phyloP scores from a whole-genome alignment of 331 rosid species.

The Malus hybrid region DNA sequence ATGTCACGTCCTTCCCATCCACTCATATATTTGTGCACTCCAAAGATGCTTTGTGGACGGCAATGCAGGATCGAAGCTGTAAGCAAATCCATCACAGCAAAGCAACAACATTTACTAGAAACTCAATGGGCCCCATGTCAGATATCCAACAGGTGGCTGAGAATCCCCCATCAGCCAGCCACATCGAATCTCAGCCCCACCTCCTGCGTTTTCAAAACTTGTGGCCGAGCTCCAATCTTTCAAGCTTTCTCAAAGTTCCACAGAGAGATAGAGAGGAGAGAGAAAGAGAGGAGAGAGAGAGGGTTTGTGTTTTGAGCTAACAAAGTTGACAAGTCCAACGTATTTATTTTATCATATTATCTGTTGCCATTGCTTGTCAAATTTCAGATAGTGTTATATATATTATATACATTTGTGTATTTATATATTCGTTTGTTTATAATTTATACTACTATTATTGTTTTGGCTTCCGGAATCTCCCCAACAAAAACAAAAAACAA shows the following conservation, averaged over 20 bases:
- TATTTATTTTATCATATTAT: neutral
- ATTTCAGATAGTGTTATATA: neutral
- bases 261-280: neutral
- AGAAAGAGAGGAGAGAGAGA: too few relatives aligned
- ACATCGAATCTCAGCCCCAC: constrained; percentile 37
- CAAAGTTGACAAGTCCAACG: constrained; percentile 31
- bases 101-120: neutral
- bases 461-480: constrained; percentile 13
- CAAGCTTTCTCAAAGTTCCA: neutral
- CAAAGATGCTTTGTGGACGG: constrained; percentile 6
- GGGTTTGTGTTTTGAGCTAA: neutral
- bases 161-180: constrained; percentile 17
- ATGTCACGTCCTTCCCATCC: neutral
- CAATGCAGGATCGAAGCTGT: neutral
- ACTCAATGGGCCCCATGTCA: constrained; percentile 30
- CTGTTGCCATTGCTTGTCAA: neutral
- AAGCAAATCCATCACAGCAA: neutral
- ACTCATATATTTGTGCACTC: neutral
- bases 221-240: constrained; percentile 37
- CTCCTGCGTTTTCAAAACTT: constrained; percentile 29
- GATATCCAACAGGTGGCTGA: constrained; percentile 47
- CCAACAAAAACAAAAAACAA: neutral
- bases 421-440: neutral
- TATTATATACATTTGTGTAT: neutral
- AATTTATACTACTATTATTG: neutral